These are phyloP conservation scores for Saturnispora mendoncae DNA, from an alignment of 805 yeast genomes.

Conservation along the genomic window DNA sequence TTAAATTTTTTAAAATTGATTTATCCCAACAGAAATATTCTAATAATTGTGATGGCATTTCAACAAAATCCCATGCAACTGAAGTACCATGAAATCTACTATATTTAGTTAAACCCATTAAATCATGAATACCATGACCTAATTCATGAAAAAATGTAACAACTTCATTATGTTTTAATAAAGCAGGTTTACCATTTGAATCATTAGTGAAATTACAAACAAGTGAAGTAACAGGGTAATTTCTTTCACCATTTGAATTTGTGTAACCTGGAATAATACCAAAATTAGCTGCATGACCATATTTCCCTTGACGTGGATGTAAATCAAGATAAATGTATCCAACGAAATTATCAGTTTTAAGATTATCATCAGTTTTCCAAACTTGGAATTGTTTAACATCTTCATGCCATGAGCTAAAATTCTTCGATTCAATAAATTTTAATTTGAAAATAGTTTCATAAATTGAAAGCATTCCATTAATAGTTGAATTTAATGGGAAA, in stretches of 20 bases:
- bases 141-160: slow-evolving; percentile 83
- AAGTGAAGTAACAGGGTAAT: slow-evolving; percentile 63
- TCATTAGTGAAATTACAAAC: slow-evolving; percentile 84
- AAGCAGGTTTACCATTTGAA: slow-evolving; percentile 56
- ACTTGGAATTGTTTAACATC: slow-evolving; percentile 71
- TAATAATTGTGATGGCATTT: slow-evolving; percentile 84
- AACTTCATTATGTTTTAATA: slow-evolving; percentile 70
- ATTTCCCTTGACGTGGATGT: slow-evolving; percentile 81
- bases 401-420: slow-evolving; percentile 56
- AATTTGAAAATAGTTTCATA: slow-evolving; percentile 64
- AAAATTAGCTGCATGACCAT: slow-evolving; percentile 84
- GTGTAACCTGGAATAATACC: slow-evolving; percentile 53
- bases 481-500: slow-evolving; percentile 65
- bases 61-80: slow-evolving; percentile 81
- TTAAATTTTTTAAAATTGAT: slow-evolving; percentile 46
- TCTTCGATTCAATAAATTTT: slow-evolving; percentile 43
- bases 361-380: slow-evolving; percentile 51
- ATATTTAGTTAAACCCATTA: slow-evolving; percentile 56
- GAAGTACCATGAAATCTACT: slow-evolving; percentile 68
- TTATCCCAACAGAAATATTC: slow-evolving; percentile 85
- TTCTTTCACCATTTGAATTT: slow-evolving; percentile 39
- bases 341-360: slow-evolving; percentile 48
- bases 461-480: slow-evolving; percentile 58
- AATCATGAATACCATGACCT: slow-evolving; percentile 81
- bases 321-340: slow-evolving; percentile 77